Evolutionary conservation across 2,329 filamentous ascomycete species (phyloP).

Genomic region (Fusarium scirpi): DNA sequence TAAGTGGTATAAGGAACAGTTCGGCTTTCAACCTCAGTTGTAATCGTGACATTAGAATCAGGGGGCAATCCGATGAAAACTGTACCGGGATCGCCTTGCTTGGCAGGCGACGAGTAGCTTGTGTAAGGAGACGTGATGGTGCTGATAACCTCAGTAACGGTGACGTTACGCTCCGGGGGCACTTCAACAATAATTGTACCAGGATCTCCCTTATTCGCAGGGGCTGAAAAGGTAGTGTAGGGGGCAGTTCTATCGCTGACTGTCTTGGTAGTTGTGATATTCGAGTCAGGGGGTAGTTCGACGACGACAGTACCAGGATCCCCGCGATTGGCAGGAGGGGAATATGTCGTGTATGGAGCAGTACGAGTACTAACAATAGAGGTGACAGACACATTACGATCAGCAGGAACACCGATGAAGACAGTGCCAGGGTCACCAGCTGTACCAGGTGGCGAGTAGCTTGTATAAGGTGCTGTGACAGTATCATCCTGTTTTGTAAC

Average conservation of each 20-base stretch:
- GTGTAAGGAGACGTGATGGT: slow-evolving; percentile 22
- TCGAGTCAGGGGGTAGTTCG: slow-evolving; percentile 7
- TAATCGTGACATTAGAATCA: slow-evolving; percentile 21
- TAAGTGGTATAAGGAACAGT: slow-evolving; percentile 23
- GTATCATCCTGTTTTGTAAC: slow-evolving; percentile 17
- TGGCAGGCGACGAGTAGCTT: slow-evolving; percentile 5
- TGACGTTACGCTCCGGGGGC: slow-evolving; percentile 21
- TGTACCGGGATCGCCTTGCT: slow-evolving; percentile 23
- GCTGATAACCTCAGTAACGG: slow-evolving; percentile 21
- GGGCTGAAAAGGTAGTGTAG: slow-evolving; percentile 14
- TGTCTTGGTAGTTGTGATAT: slow-evolving; percentile 10
- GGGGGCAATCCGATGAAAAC: slow-evolving; percentile 18
- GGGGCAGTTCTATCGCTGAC: slow-evolving; percentile 1
- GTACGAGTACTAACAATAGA: background rate
- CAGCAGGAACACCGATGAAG: slow-evolving; percentile 8
- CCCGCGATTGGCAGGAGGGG: background rate
- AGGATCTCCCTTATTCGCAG: slow-evolving; percentile 8
- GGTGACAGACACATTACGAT: slow-evolving; percentile 3
- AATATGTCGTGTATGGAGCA: slow-evolving; percentile 2
- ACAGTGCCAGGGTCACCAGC: slow-evolving; percentile 27
- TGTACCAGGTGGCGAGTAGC: slow-evolving; percentile 14
- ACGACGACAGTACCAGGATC: slow-evolving; percentile 16
- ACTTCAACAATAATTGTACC: slow-evolving; percentile 24
- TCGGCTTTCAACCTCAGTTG: slow-evolving; percentile 5
- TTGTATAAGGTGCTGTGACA: slow-evolving; percentile 19